phyloP scores from a whole-genome alignment of 192 early-diverging fungal species.

The Coemansia sp. region DNA sequence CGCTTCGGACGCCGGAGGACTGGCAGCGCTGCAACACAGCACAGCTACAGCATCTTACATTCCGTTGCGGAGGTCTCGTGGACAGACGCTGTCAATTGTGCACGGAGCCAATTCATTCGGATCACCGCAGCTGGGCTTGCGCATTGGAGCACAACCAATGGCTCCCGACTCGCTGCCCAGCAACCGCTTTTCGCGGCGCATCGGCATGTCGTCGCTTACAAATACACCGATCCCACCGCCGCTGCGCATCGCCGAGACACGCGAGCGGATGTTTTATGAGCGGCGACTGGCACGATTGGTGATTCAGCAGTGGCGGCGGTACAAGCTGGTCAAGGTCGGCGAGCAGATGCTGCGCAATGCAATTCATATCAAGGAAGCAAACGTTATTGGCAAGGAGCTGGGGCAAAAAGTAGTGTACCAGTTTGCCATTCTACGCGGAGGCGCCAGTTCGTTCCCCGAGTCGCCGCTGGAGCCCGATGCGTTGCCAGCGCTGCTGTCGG shows the following conservation, averaged over 20 bases:
- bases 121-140: constrained; percentile 3
- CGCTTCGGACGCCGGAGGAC: constrained; percentile 10
- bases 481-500: constrained; percentile 32
- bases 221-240: not conserved
- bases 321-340: constrained; percentile 62
- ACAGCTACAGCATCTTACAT: not conserved
- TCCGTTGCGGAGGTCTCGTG: constrained; percentile 22
- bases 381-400: constrained; percentile 84
- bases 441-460: constrained; percentile 23
- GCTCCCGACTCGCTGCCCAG: not conserved
- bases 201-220: not conserved
- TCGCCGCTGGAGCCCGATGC: constrained; percentile 54
- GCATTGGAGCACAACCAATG: not conserved
- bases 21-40: constrained; percentile 1
- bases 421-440: constrained; percentile 70
- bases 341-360: constrained; percentile 69
- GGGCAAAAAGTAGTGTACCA: constrained; percentile 79
- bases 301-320: constrained; percentile 38
- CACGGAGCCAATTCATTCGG: not conserved
- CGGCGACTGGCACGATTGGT: constrained; percentile 27
- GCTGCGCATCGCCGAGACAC: not conserved
- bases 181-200: not conserved
- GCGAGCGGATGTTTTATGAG: constrained; percentile 11
- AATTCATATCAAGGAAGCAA: constrained; percentile 83
- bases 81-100: constrained; percentile 21